These are phyloP conservation scores for Pleurotus djamor DNA, from an alignment of 768 basidiomycete genomes.

Conservation along the genomic window DNA sequence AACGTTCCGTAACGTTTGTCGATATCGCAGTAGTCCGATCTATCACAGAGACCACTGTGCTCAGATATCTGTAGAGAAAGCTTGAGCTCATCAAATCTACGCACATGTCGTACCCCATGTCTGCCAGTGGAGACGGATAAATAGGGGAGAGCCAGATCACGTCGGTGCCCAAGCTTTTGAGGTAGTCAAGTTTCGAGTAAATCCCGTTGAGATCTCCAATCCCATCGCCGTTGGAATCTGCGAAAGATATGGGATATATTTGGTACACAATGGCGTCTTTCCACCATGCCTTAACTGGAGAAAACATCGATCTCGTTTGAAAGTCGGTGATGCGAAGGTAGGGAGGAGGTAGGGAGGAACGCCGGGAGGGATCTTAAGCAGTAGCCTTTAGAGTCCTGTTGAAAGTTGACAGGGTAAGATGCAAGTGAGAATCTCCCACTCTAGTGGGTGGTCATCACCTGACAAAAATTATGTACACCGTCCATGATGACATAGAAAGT, in stretches of 20 bases:
- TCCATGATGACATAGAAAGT: no score
- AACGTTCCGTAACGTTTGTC: slow-evolving; percentile 66
- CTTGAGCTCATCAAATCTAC: neutral
- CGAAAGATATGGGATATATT: slow-evolving; percentile 71
- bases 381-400: no score
- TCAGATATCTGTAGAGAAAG: neutral
- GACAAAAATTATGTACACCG: no score
- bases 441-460: no score
- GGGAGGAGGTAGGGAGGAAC: no score
- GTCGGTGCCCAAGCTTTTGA: slow-evolving; percentile 65
- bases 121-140: slow-evolving; percentile 62
- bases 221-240: slow-evolving; percentile 68
- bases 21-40: slow-evolving; percentile 64
- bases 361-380: no score
- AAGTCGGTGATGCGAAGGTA: no score
- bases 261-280: slow-evolving; percentile 62
- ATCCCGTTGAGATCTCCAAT: slow-evolving; percentile 72
- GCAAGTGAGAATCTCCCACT: no score
- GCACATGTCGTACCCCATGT: slow-evolving; percentile 76
- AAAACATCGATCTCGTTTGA: no score
- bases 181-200: slow-evolving; percentile 59
- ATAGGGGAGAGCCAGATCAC: slow-evolving; percentile 73
- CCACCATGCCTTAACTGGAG: slow-evolving; percentile 41
- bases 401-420: no score
- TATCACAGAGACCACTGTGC: slow-evolving; percentile 18